Percentiles rank a stretch among this genome's conserved stretches.
Evolutionary conservation across 306 rosid species (phyloP).

Genomic region (Acacia confusa): DNA sequence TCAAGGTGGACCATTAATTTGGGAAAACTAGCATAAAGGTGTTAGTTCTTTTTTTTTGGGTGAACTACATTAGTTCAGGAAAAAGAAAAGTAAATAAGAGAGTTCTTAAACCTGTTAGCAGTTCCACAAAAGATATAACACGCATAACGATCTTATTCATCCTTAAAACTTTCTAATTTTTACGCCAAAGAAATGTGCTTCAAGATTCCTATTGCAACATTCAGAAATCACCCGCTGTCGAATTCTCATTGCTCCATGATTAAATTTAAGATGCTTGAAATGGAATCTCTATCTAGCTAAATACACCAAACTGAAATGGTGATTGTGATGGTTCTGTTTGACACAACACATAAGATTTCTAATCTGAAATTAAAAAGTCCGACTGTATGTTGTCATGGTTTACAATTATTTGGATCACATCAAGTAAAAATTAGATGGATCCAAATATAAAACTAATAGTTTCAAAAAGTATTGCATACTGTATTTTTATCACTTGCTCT

Average conservation of each 20-base stretch:
- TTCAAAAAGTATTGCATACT: neutral
- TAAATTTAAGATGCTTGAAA: conserved; percentile 6
- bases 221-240: neutral
- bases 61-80: neutral
- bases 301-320: neutral
- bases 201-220: conserved; percentile 18
- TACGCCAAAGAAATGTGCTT: neutral
- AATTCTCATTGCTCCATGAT: conserved; percentile 7
- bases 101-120: neutral
- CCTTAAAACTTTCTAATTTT: too few species aligned
- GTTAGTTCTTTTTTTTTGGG: neutral
- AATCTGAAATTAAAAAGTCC: neutral
- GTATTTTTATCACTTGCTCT: neutral
- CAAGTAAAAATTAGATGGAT: neutral
- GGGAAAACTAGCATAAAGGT: conserved; percentile 4
- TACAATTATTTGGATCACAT: conserved; percentile 2
- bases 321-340: neutral
- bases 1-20: conserved; percentile 1
- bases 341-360: neutral
- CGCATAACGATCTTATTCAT: neutral
- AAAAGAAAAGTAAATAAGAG: too few species aligned
- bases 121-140: neutral
- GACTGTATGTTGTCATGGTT: neutral
- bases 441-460: neutral
- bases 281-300: neutral